phyloP scores from a whole-genome alignment of 495 filamentous ascomycete species.

The Astrothelium subdiscretum region DNA sequence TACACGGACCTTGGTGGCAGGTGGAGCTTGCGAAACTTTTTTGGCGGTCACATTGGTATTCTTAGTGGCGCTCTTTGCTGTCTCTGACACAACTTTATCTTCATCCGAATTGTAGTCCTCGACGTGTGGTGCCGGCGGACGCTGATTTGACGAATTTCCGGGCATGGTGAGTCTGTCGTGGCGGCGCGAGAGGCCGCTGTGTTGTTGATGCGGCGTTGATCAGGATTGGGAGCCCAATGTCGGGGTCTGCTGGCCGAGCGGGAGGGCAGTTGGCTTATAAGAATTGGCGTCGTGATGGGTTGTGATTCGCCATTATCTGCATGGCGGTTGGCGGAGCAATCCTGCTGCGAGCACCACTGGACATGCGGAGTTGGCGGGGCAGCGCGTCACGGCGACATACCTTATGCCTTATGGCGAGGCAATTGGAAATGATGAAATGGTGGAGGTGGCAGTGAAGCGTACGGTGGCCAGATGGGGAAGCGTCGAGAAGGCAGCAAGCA shows the following conservation, averaged over 20 bases:
- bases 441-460: background rate
- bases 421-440: background rate
- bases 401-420: background rate
- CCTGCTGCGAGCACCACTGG: background rate
- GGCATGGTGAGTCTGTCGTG: background rate
- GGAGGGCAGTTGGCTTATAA: slow-evolving; percentile 1
- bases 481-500: too few relatives aligned
- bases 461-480: too few relatives aligned
- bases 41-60: slow-evolving; percentile 44
- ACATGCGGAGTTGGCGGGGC: background rate
- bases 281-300: background rate
- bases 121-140: slow-evolving; percentile 33
- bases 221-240: background rate
- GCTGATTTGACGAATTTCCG: background rate
- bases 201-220: background rate
- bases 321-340: slow-evolving; percentile 1
- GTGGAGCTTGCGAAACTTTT: slow-evolving; percentile 35
- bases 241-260: background rate
- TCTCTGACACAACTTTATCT: slow-evolving; percentile 36
- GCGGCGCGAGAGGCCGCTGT: background rate
- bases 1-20: slow-evolving; percentile 11
- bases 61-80: slow-evolving; percentile 40
- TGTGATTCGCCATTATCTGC: background rate
- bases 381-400: too few relatives aligned
- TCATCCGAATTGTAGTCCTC: slow-evolving; percentile 49